phyloP scores from a whole-genome alignment of 306 rosid genomes.

The Datisca glomerata region DNA sequence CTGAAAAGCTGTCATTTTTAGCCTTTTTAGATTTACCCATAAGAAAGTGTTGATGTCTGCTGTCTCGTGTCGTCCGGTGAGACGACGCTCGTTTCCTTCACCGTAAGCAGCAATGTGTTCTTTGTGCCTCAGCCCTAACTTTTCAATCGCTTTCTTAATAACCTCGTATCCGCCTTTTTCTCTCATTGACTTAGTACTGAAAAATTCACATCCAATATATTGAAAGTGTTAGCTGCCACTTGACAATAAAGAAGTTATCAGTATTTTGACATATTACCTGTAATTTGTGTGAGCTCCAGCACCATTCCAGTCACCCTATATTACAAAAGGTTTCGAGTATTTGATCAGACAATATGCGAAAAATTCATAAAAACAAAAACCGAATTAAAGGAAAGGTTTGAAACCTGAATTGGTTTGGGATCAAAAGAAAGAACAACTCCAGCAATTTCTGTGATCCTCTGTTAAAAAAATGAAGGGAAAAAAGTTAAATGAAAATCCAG shows the following conservation, averaged over 20 bases:
- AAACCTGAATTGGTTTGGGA: slow-evolving; percentile 60
- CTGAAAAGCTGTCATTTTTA: no score
- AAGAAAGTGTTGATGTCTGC: slow-evolving; percentile 50
- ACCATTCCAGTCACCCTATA: slow-evolving; percentile 80
- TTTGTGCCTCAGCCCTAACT: slow-evolving; percentile 31
- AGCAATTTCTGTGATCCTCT: slow-evolving; percentile 57
- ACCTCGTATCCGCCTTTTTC: slow-evolving; percentile 40
- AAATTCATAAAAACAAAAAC: no score
- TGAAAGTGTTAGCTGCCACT: no score
- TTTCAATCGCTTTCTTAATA: slow-evolving; percentile 47
- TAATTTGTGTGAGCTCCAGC: slow-evolving; percentile 74
- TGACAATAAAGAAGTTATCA: no score
- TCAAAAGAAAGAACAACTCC: slow-evolving; percentile 49
- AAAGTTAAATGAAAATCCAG: background rate
- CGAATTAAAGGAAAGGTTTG: background rate
- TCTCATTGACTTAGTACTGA: slow-evolving; percentile 57
- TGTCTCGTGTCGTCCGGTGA: slow-evolving; percentile 54
- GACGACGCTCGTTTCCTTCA: slow-evolving; percentile 58
- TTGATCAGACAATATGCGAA: no score
- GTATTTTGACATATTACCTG: no score
- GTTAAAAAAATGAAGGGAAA: slow-evolving; percentile 1
- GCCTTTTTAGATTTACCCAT: slow-evolving; percentile 70
- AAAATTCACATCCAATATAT: background rate
- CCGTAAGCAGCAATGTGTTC: slow-evolving; percentile 63
- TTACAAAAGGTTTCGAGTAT: no score